Conservation (phyloP, 2,329 filamentous ascomycete species). For the Colletotrichum australisinense region DNA sequence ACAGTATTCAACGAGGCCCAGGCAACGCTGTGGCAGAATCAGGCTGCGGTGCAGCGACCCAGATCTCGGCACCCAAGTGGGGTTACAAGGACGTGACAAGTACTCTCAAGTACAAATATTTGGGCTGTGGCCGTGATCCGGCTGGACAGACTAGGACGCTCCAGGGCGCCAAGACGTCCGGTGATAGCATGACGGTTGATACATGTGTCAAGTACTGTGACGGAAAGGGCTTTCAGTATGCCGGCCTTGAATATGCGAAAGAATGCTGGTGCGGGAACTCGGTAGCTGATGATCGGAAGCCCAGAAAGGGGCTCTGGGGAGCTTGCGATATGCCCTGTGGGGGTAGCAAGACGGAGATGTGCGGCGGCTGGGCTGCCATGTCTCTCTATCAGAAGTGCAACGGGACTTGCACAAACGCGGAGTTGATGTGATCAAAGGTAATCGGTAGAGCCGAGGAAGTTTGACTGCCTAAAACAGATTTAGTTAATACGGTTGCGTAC, state of each 20-base stretch:
- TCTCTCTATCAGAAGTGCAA: constrained; percentile 50
- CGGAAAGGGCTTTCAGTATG: constrained; percentile 43
- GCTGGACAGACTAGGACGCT: constrained; percentile 45
- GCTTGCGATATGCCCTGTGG: constrained; percentile 47
- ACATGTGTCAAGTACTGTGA: constrained; percentile 47
- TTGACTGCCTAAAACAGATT: neutral
- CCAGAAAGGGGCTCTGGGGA: constrained; percentile 54
- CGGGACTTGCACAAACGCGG: constrained; percentile 41
- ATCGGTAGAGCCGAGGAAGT: neutral
- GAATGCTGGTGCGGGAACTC: constrained; percentile 52
- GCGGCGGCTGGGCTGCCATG: constrained; percentile 43
- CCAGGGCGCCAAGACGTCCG: constrained; percentile 40
- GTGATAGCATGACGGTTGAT: constrained; percentile 48
- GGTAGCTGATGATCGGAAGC: constrained; percentile 39
- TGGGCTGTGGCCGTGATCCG: constrained; percentile 59
- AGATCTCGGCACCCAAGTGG: constrained; percentile 49
- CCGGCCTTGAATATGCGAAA: constrained; percentile 50
- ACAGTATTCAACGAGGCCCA: constrained; percentile 54
- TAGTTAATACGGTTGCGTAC: neutral
- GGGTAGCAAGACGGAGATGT: constrained; percentile 29
- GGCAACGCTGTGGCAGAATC: constrained; percentile 27
- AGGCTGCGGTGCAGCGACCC: constrained; percentile 48
- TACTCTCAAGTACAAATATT: constrained; percentile 59
- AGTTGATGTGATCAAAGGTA: constrained; percentile 18
- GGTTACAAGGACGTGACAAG: constrained; percentile 58